Evolutionary conservation across 2,329 filamentous ascomycete genomes (phyloP).

Genomic region (Amesomyces nigricolor): DNA sequence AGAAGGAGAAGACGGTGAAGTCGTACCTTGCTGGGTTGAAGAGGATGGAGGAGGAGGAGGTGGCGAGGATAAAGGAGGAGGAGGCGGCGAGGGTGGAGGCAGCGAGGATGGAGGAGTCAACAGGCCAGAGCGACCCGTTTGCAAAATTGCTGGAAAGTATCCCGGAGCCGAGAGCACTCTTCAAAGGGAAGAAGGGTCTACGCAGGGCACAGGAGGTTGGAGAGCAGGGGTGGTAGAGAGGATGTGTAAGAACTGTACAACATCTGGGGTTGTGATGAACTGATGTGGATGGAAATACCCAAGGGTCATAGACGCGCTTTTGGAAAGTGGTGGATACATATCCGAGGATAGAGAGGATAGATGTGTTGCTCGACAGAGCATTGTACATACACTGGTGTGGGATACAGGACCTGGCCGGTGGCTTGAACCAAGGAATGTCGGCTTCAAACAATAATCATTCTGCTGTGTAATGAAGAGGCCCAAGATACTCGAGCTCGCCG

Average conservation of each 20-base stretch:
- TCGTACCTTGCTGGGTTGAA: slow-evolving; percentile 7
- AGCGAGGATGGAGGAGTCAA: neutral
- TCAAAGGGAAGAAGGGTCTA: neutral
- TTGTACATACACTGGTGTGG: too few relatives aligned
- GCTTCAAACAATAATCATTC: too few relatives aligned
- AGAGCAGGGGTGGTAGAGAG: neutral
- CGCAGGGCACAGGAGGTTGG: neutral
- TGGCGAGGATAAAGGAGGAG: neutral
- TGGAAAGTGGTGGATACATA: neutral
- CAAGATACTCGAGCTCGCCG: too few relatives aligned
- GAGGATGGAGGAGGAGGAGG: neutral
- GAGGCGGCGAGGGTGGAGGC: neutral
- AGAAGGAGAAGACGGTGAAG: too few relatives aligned
- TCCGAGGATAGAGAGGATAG: too few relatives aligned
- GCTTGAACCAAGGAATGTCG: too few relatives aligned
- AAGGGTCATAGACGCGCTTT: neutral
- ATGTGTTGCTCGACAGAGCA: too few relatives aligned
- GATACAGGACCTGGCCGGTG: too few relatives aligned
- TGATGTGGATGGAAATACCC: slow-evolving; percentile 3
- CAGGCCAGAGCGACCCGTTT: neutral
- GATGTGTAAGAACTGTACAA: neutral
- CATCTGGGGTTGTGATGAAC: neutral
- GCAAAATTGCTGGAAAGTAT: neutral
- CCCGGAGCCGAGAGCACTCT: neutral
- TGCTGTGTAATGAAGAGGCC: too few relatives aligned